phyloP scores from a whole-genome alignment of 176 grass and related monocot genomes.

The Oryza rufipogon region DNA sequence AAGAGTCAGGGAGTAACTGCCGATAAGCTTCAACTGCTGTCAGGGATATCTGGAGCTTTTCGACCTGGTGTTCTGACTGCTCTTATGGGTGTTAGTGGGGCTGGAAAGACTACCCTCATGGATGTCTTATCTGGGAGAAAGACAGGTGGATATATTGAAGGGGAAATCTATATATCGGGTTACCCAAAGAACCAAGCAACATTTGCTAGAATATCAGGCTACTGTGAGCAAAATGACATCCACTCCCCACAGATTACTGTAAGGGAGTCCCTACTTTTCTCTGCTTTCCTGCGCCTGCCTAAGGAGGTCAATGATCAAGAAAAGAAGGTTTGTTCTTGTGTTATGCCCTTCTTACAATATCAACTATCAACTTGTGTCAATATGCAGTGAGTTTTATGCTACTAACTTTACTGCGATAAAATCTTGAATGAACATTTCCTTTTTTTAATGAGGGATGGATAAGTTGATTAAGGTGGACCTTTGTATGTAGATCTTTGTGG shows the following conservation, averaged over 20 bases:
- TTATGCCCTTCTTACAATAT: not conserved
- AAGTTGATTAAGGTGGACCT: constrained; percentile 32
- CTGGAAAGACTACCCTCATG: constrained; percentile 85
- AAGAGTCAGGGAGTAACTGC: constrained; percentile 60
- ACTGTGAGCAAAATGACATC: constrained; percentile 84
- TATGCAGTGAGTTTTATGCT: constrained; percentile 25
- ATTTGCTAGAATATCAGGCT: constrained; percentile 80
- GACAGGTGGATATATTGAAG: constrained; percentile 75
- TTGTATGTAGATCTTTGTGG: constrained; percentile 64
- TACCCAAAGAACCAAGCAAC: constrained; percentile 72
- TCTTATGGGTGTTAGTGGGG: constrained; percentile 78
- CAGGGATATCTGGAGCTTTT: constrained; percentile 69
- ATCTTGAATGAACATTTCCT: constrained; percentile 8
- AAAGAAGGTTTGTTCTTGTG: constrained; percentile 60
- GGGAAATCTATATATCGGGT: constrained; percentile 70
- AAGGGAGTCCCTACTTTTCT: constrained; percentile 71
- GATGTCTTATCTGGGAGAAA: constrained; percentile 84
- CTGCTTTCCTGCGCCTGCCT: constrained; percentile 64
- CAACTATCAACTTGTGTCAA: not conserved
- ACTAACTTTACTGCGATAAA: constrained; percentile 19
- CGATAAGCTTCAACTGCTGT: constrained; percentile 72
- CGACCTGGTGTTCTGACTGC: constrained; percentile 71
- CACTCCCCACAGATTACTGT: constrained; percentile 81
- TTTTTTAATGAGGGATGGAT: constrained; percentile 1
- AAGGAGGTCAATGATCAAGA: constrained; percentile 60